phyloP scores from a whole-genome alignment of 768 basidiomycete species.

The Cyathus striatus region DNA sequence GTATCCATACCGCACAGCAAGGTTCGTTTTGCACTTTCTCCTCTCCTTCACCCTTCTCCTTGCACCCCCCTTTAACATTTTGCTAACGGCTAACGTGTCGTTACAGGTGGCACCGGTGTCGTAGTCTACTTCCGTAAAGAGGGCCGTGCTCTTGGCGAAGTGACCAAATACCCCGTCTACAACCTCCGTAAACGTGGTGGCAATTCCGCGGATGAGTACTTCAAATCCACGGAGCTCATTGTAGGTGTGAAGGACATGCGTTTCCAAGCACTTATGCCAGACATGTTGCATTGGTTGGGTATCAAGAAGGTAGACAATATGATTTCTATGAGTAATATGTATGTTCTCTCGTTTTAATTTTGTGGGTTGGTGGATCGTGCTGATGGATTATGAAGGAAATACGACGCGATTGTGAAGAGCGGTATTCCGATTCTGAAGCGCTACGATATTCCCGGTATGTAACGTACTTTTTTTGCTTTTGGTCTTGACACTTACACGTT shows the following conservation, averaged over 20 bases:
- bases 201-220: conserved; percentile 91
- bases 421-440: conserved; percentile 79
- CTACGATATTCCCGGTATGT: conserved; percentile 81
- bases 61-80: background rate
- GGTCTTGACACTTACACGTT: background rate
- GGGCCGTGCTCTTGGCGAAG: conserved; percentile 89
- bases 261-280: conserved; percentile 94
- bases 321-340: conserved; percentile 90
- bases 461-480: background rate
- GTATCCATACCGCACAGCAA: background rate
- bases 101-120: conserved; percentile 80
- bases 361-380: background rate
- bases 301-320: conserved; percentile 86
- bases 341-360: conserved; percentile 9
- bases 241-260: conserved; percentile 96
- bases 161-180: conserved; percentile 90
- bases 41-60: background rate
- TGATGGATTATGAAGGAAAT: conserved; percentile 55
- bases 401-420: conserved; percentile 86
- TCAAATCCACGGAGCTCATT: conserved; percentile 88
- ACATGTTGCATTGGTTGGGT: conserved; percentile 92
- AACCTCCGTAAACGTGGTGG: conserved; percentile 94
- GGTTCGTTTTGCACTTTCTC: too few relatives aligned
- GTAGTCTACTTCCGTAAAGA: conserved; percentile 95
- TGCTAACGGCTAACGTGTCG: background rate